These are phyloP conservation scores for Amoeboaphelidium protococcarum DNA, from an alignment of 371 early-diverging fungal species.

Conservation along the genomic window DNA sequence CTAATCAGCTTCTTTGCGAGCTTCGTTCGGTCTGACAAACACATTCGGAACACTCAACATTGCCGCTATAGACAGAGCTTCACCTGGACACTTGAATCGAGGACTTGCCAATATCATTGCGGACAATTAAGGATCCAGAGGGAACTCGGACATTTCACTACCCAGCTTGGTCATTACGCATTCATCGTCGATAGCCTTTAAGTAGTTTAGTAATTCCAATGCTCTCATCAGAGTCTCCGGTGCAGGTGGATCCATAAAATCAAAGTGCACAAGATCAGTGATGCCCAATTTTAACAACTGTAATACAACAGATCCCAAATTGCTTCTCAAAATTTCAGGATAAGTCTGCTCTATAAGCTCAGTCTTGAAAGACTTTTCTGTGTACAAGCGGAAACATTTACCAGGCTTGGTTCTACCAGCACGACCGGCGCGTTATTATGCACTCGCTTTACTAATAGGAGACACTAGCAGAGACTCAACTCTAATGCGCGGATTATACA, in stretches of 20 bases:
- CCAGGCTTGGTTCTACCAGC: conserved; percentile 79
- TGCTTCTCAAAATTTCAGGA: conserved; percentile 64
- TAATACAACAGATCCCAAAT: conserved; percentile 52
- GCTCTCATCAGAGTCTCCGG: conserved; percentile 77
- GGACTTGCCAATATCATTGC: conserved; percentile 57
- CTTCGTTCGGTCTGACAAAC: conserved; percentile 68
- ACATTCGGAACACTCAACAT: conserved; percentile 70
- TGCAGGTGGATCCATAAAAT: conserved; percentile 80
- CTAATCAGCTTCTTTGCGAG: conserved; percentile 56
- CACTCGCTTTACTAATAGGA: conserved; percentile 46
- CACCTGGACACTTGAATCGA: conserved; percentile 60
- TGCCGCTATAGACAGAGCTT: conserved; percentile 71
- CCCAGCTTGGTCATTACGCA: conserved; percentile 59
- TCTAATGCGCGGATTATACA: conserved; percentile 75
- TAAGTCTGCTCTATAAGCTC: conserved; percentile 63
- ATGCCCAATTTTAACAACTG: conserved; percentile 66
- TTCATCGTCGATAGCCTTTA: conserved; percentile 65
- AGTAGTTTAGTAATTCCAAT: conserved; percentile 53
- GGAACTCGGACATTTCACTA: conserved; percentile 58
- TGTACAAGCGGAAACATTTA: conserved; percentile 79
- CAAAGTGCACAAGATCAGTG: conserved; percentile 69
- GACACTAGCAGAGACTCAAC: conserved; percentile 44
- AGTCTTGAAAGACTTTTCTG: conserved; percentile 49
- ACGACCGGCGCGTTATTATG: conserved; percentile 67
- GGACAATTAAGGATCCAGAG: conserved; percentile 64